Evolutionary conservation across 23 red algal genomes (phyloP).

Genomic region (Cyanidioschyzon merolae): DNA sequence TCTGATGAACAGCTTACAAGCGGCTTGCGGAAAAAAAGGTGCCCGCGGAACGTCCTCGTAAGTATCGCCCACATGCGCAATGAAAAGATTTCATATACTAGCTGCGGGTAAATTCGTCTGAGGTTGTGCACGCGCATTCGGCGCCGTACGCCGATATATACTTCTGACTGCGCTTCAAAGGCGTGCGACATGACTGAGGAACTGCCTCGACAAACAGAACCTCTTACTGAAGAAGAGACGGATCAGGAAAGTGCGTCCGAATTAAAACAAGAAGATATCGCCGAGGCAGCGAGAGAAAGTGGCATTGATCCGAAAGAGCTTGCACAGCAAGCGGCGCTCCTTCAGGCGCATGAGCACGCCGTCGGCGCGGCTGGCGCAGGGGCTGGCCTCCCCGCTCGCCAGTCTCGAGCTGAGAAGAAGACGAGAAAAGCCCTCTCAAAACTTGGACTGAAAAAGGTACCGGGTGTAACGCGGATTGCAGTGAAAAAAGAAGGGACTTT

Average conservation of each 20-base stretch:
- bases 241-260: neutral
- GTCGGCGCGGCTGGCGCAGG: neutral
- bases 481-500: conserved; percentile 86
- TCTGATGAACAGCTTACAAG: too few species aligned
- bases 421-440: conserved; percentile 90
- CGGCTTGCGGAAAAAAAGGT: too few species aligned
- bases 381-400: neutral
- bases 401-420: conserved; percentile 93
- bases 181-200: neutral
- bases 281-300: neutral
- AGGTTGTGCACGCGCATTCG: too few species aligned
- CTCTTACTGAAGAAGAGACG: neutral
- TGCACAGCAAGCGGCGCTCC: neutral
- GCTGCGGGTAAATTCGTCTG: too few species aligned
- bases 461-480: conserved; percentile 68
- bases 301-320: neutral
- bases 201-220: neutral
- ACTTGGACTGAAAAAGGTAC: conserved; percentile 73
- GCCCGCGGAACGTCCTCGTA: too few species aligned
- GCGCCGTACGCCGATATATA: too few species aligned
- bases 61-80: too few species aligned
- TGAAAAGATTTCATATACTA: too few species aligned
- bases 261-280: neutral
- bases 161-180: too few species aligned
- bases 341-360: neutral